These are phyloP conservation scores for Tricholoma sp. DNA, from an alignment of 768 basidiomycete genomes.

Conservation along the genomic window DNA sequence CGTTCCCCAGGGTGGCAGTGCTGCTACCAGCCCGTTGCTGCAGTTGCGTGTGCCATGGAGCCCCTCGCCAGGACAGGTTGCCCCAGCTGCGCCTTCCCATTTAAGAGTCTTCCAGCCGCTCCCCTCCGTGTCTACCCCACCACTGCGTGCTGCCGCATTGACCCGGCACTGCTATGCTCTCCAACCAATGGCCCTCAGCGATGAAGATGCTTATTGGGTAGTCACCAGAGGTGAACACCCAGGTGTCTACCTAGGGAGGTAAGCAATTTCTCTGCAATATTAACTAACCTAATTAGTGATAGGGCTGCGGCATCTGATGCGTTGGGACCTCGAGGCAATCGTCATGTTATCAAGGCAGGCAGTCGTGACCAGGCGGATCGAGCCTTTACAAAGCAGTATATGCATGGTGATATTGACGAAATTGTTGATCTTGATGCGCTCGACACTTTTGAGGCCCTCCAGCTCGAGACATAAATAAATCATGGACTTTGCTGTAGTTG, in stretches of 20 bases:
- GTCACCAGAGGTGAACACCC: too few species aligned
- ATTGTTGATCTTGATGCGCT: not conserved
- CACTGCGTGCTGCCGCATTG: not conserved
- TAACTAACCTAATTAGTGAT: not conserved
- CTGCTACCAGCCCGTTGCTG: not conserved
- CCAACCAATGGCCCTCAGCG: too few species aligned
- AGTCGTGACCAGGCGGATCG: not conserved
- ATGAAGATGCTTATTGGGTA: too few species aligned
- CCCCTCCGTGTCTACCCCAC: not conserved
- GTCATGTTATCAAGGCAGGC: not conserved
- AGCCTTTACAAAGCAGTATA: not conserved
- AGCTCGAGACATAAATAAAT: not conserved
- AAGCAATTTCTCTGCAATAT: not conserved
- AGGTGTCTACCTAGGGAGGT: too few species aligned
- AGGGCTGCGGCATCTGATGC: not conserved
- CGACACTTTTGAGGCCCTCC: not conserved
- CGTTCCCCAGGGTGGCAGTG: not conserved
- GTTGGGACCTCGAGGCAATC: not conserved
- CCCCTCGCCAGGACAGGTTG: not conserved
- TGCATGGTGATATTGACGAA: not conserved
- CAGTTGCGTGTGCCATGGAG: not conserved
- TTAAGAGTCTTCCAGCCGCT: not conserved
- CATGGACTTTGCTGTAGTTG: too few species aligned
- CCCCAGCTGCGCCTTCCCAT: not conserved
- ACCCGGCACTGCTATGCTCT: not conserved